phyloP scores from a whole-genome alignment of 2,329 filamentous ascomycete genomes.

The Pseudogymnoascus sp. region DNA sequence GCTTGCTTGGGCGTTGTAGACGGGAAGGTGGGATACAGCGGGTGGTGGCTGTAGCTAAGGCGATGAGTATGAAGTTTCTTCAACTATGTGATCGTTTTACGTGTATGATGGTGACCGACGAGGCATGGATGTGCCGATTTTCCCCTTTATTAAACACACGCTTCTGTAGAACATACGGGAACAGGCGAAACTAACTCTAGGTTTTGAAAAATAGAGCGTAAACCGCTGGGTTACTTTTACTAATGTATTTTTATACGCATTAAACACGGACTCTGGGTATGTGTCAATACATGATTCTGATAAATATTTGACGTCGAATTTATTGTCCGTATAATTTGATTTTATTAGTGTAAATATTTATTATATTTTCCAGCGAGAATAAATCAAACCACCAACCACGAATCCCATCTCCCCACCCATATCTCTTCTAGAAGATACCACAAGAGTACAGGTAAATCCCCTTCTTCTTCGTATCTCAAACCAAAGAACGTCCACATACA shows the following conservation, averaged over 20 bases:
- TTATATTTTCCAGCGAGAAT: background rate
- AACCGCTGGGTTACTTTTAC: background rate
- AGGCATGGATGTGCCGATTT: background rate
- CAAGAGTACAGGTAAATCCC: background rate
- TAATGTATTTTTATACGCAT: background rate
- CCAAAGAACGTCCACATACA: background rate
- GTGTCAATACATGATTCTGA: background rate
- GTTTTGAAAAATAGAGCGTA: background rate
- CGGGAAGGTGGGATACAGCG: background rate
- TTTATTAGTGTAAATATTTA: background rate
- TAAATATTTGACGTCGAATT: background rate
- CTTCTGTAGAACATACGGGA: background rate
- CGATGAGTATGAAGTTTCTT: slow-evolving; percentile 2
- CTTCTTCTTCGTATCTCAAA: background rate
- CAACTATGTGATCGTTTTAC: background rate
- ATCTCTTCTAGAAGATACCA: background rate
- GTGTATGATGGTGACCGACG: background rate
- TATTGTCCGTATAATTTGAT: background rate
- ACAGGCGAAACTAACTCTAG: background rate
- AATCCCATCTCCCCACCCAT: background rate
- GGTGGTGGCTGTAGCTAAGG: background rate
- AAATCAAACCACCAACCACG: background rate
- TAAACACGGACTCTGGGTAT: background rate
- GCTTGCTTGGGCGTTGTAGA: background rate
- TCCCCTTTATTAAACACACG: background rate